Evolutionary conservation across 768 basidiomycete genomes (phyloP), one percentile per base, ranked within the genome.

Genomic region (Tylopilus intermedius): DNA sequence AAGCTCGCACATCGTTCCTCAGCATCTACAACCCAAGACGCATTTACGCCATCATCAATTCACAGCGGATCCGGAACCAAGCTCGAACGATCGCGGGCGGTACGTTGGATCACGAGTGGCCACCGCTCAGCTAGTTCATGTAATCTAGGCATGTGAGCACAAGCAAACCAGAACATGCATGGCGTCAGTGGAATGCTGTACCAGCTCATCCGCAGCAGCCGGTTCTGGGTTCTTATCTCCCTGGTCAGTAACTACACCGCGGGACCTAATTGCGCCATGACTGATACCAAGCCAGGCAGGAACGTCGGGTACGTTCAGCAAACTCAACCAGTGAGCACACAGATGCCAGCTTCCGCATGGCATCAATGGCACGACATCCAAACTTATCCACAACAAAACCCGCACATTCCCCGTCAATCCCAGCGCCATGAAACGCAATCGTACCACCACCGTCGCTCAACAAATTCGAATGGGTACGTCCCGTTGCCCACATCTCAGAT

Each of bases 1-100:
- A 5, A 68, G 68, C 18, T 68, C 67, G 9, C 62, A 68, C 53
- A 54, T 70, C 50, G 61, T 67, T 15, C 58, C 10, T 45, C 66
- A 70, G 15, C 55, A 52, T n/a, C 7, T 54, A 9, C n/a, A 49
- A 29, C 32, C 56, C 2, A 56, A 8, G 35, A 5, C 14, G 35
- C 14, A n/a, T 15, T 6, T 14, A n/a, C 35, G 14, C 14, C 2
- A 38, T 38, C n/a, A 18, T 38, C 38, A 2, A 15, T 8, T 3
- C 38, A 8, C n/a, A 38, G 8, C 38, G 13, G 18, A 38, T 18
- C n/a, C 38, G 8, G 11, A 38, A 18, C 38, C 38, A 38, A 38
- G 38, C 55, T 41, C 58, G 53, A 44, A 55, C 0, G 43, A 24
- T 50, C 57, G 38, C 58, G 2, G 24, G 24, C 24, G 24, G 58